phyloP scores from a whole-genome alignment of 352 stramenopile species.

The Phytophthora rubi region DNA sequence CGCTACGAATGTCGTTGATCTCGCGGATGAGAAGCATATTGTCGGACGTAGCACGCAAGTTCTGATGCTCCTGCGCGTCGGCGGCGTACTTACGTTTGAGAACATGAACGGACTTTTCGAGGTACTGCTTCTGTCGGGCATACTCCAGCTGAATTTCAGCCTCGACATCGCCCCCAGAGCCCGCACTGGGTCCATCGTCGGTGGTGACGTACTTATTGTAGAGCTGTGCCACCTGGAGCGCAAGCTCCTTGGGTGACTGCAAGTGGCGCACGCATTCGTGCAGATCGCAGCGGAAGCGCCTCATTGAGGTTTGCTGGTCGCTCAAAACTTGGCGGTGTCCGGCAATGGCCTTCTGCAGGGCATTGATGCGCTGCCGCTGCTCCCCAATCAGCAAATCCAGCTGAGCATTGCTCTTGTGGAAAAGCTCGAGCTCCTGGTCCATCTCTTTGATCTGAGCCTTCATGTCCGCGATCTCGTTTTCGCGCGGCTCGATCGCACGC shows the following conservation, averaged over 20 bases:
- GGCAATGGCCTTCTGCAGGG: conserved; percentile 84
- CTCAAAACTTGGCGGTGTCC: conserved; percentile 59
- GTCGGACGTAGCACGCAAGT: conserved; percentile 74
- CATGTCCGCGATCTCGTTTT: conserved; percentile 96
- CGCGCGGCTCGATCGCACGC: conserved; percentile 93
- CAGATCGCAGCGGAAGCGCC: conserved; percentile 87
- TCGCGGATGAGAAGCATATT: conserved; percentile 93
- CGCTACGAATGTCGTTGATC: conserved; percentile 91
- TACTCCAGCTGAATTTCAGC: conserved; percentile 88
- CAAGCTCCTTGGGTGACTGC: conserved; percentile 81
- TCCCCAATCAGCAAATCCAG: conserved; percentile 95
- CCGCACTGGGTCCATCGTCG: conserved; percentile 24
- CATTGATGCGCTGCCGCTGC: conserved; percentile 84
- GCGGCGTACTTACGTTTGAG: conserved; percentile 90
- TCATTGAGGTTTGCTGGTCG: conserved; percentile 72
- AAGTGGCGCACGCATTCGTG: conserved; percentile 80
- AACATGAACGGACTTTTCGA: conserved; percentile 92
- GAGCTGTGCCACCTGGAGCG: conserved; percentile 71
- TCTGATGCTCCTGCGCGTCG: conserved; percentile 73
- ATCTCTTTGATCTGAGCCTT: conserved; percentile 96
- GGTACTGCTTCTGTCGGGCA: conserved; percentile 90
- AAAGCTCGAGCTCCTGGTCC: conserved; percentile 95
- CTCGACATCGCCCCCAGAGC: conserved; percentile 59
- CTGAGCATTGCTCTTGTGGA: conserved; percentile 94
- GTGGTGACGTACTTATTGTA: conserved; percentile 78